Percentiles rank a stretch among this genome's conserved stretches.
Evolutionary conservation across 2,329 filamentous ascomycete species (phyloP).

Genomic region (Malbranchea zuffiana): DNA sequence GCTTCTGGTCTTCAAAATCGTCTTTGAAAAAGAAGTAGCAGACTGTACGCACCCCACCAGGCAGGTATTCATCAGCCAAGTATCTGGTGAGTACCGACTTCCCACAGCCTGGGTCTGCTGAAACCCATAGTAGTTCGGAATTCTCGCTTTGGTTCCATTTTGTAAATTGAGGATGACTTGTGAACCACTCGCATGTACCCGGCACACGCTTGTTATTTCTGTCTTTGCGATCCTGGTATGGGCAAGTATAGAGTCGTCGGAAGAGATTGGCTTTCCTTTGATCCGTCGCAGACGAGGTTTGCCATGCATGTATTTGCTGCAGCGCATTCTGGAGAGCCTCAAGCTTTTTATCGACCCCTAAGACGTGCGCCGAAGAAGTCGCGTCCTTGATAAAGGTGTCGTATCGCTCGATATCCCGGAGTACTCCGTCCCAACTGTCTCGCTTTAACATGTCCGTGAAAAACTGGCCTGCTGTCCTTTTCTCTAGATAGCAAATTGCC

Average conservation of each 20-base stretch:
- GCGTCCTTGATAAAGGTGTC: no score
- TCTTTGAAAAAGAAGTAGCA: slow-evolving; percentile 41
- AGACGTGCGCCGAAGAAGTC: no score
- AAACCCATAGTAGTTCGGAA: slow-evolving; percentile 27
- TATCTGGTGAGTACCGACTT: slow-evolving; percentile 36
- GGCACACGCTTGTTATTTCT: slow-evolving; percentile 10
- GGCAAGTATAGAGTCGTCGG: neutral
- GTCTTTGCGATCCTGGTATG: slow-evolving; percentile 17
- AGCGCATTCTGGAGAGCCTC: no score
- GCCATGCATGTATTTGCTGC: no score
- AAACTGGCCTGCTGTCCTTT: no score
- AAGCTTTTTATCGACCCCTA: no score
- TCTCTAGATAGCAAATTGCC: no score
- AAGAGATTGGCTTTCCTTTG: neutral
- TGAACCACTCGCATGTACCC: slow-evolving; percentile 19
- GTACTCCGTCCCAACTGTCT: no score
- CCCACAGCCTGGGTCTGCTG: slow-evolving; percentile 37
- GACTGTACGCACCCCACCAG: slow-evolving; percentile 14
- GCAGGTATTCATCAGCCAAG: slow-evolving; percentile 26
- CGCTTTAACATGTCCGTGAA: no score
- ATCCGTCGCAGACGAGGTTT: no score
- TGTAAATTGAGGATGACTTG: slow-evolving; percentile 12
- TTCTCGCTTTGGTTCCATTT: slow-evolving; percentile 15
- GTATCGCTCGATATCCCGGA: no score
- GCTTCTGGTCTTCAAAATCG: slow-evolving; percentile 28